Conservation (phyloP, 805 yeast genomes). For the Barnettozyma sucrosica region DNA sequence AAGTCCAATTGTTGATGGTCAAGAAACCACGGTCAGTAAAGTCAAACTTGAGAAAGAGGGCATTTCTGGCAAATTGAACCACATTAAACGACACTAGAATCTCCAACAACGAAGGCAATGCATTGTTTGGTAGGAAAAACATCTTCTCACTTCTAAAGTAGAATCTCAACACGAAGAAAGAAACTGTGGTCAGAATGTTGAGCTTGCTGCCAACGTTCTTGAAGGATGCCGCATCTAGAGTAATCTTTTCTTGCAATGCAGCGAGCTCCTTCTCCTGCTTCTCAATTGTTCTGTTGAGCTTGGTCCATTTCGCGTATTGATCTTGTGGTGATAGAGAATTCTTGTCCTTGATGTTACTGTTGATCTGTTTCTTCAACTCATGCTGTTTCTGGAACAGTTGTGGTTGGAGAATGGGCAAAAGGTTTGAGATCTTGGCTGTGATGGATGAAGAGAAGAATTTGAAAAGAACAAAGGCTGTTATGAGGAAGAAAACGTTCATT, state of each 20-base stretch:
- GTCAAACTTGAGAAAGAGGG: constrained; percentile 3
- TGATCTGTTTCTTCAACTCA: constrained; percentile 38
- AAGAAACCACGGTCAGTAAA: constrained; percentile 5
- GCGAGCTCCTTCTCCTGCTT: constrained; percentile 88
- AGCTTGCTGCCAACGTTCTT: constrained; percentile 27
- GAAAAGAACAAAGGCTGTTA: constrained; percentile 10
- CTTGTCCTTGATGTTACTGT: constrained; percentile 45
- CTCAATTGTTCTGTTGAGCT: constrained; percentile 66
- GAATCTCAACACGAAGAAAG: constrained; percentile 31
- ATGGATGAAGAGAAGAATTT: constrained; percentile 33
- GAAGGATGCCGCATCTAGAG: constrained; percentile 82
- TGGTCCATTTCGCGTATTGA: constrained; percentile 94
- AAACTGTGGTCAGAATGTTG: neutral
- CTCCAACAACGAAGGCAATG: constrained; percentile 50
- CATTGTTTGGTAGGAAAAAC: constrained; percentile 51
- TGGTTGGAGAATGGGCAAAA: constrained; percentile 31
- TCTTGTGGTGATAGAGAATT: constrained; percentile 77
- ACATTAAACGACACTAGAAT: constrained; percentile 45
- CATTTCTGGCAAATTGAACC: constrained; percentile 1
- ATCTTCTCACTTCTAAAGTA: constrained; percentile 50
- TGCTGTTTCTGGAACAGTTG: constrained; percentile 22
- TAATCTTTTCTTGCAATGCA: constrained; percentile 98
- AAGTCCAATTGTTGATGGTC: constrained; percentile 6
- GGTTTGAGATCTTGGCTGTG: constrained; percentile 24
- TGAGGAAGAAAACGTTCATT: neutral